phyloP scores from a whole-genome alignment of 352 stramenopile genomes.

The Pythium scleroteichum region DNA sequence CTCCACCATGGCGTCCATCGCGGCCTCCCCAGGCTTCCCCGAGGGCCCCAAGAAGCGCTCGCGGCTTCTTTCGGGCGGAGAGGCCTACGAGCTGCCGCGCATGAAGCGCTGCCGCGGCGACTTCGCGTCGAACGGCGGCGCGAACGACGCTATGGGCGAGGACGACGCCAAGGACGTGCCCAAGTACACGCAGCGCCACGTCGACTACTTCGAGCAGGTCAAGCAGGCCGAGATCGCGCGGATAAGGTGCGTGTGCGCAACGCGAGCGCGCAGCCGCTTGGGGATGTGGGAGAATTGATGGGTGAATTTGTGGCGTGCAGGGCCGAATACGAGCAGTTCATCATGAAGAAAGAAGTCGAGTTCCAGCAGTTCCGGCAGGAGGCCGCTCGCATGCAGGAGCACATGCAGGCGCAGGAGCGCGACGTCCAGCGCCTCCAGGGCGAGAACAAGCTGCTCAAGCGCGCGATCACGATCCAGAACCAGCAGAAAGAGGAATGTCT shows the following conservation, averaged over 20 bases:
- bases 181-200: slow-evolving; percentile 86
- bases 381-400: slow-evolving; percentile 45
- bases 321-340: slow-evolving; percentile 82
- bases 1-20: slow-evolving; percentile 68
- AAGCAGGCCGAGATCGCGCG: slow-evolving; percentile 80
- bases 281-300: slow-evolving; percentile 2
- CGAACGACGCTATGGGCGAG: slow-evolving; percentile 33
- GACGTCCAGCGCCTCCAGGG: slow-evolving; percentile 62
- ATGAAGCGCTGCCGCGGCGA: slow-evolving; percentile 63
- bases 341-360: slow-evolving; percentile 81
- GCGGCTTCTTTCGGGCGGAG: slow-evolving; percentile 39
- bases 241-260: slow-evolving; percentile 43
- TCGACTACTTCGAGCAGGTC: slow-evolving; percentile 87
- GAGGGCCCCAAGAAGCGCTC: slow-evolving; percentile 78
- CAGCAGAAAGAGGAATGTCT: slow-evolving; percentile 85
- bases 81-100: slow-evolving; percentile 55
- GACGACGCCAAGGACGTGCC: slow-evolving; percentile 48
- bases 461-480: slow-evolving; percentile 84
- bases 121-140: slow-evolving; percentile 19
- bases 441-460: slow-evolving; percentile 87
- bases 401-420: slow-evolving; percentile 40
- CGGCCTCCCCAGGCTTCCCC: slow-evolving; percentile 65
- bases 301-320: slow-evolving; percentile 13
- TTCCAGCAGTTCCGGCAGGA: slow-evolving; percentile 65
- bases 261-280: background rate